Base-by-base conservation (phyloP, 768 basidiomycete genomes). In the Macrolepiota albuminosa region DNA sequence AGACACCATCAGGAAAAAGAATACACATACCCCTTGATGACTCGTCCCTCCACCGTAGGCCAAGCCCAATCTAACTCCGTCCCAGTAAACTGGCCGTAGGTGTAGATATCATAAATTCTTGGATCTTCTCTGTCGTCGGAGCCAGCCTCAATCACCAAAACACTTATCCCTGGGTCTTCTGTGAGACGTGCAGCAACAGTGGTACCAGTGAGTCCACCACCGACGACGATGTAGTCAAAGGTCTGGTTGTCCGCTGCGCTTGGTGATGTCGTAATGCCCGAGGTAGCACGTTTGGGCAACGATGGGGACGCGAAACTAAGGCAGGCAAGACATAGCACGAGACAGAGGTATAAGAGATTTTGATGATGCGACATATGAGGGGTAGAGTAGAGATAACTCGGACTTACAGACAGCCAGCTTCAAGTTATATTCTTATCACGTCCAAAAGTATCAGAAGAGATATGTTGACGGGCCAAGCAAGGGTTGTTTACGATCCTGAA, bases 61-160 rank as follows among this genome's bases (percentile, higher is more conserved):
- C 77, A 84, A 11, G 59, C 61, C 81, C 79, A 83, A 66, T 80
- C 78, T 45, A 84, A 66, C 5, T 74, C 70, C 18, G 74, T 71
- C 5, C 71, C 73, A 61, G 80, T 77, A 18, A 78, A 78, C 33
- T 71, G 66, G 7, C 74, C 69, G 63, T 78, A 83, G 34, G 70
- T 64, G 60, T 81, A 78, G 21, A 82, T 73, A 57, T 83, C 79
- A 57, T 76, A 80, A 1, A 83, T 75, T 13, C 72, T 67, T 1
- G 76, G 69, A 61, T 81, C 76, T 6, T 70, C 69, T 26, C 80
- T 73, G 61, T 81, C 69, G 62, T 82, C 82, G 7, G 68, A 72
- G 1, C 84, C 83, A 3, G 78, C 83, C 67, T 85, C 84, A 48
- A 85, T 72, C 58, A 83, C 67, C 4, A 83, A 72, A 0, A 85